Percentiles rank a stretch among this genome's conserved stretches.
Conservation (phyloP, 2,329 filamentous ascomycete species). For the Bertia moriformis region DNA sequence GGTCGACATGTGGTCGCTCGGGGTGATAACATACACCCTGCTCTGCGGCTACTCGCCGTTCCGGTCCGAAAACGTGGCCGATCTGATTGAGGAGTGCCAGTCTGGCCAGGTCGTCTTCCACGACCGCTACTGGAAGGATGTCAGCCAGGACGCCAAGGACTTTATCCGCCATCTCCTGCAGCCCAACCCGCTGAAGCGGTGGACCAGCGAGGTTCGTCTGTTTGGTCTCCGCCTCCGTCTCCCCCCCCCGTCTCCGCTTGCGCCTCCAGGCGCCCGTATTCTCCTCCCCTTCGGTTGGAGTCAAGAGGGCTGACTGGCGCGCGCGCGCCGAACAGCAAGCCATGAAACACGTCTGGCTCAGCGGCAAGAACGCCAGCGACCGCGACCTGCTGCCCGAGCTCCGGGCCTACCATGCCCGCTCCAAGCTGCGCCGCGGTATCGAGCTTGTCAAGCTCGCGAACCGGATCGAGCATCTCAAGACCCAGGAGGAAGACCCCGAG, state of each 20-base stretch:
- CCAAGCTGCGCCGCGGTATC: slow-evolving; percentile 81
- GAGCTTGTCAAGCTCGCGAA: slow-evolving; percentile 92
- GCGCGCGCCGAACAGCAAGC: slow-evolving; percentile 42
- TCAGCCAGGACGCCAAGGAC: slow-evolving; percentile 85
- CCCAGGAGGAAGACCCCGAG: slow-evolving; percentile 73
- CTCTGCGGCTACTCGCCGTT: slow-evolving; percentile 97
- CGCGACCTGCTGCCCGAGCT: slow-evolving; percentile 97
- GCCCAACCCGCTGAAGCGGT: slow-evolving; percentile 61
- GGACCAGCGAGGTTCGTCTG: slow-evolving; percentile 54
- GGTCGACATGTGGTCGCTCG: slow-evolving; percentile 98
- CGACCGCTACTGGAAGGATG: slow-evolving; percentile 95
- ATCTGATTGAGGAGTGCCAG: slow-evolving; percentile 88
- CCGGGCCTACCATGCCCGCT: slow-evolving; percentile 80
- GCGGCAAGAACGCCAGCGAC: slow-evolving; percentile 78
- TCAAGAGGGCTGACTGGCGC: slow-evolving; percentile 6
- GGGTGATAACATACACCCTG: slow-evolving; percentile 95
- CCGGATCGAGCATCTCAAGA: slow-evolving; percentile 84
- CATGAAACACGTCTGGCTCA: slow-evolving; percentile 74
- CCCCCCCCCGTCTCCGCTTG: neutral
- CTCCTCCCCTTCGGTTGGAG: slow-evolving; percentile 6
- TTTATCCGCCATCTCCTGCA: slow-evolving; percentile 77
- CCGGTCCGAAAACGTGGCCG: slow-evolving; percentile 80
- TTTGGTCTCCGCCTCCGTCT: slow-evolving; percentile 2
- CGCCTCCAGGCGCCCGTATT: slow-evolving; percentile 2
- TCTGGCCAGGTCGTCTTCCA: slow-evolving; percentile 79